Conservation (phyloP, 495 filamentous ascomycete species). For the Neohortaea acidophila region DNA sequence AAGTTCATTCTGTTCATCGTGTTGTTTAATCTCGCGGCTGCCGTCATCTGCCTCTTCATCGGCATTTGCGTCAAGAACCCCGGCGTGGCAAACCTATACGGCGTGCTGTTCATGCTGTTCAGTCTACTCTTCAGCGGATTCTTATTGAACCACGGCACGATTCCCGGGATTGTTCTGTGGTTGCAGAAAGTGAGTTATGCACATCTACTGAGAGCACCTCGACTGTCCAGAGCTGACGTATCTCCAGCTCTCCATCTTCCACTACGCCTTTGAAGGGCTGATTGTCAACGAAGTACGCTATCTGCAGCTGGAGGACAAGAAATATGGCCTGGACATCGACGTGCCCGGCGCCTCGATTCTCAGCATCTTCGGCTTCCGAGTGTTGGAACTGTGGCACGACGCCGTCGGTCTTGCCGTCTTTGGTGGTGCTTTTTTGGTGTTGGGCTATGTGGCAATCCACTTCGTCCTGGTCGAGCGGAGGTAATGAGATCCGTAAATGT, state of each 20-base stretch:
- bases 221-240: neutral
- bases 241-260: constrained; percentile 84
- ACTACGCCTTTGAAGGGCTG: constrained; percentile 90
- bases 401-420: constrained; percentile 69
- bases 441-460: constrained; percentile 90
- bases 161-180: constrained; percentile 71
- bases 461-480: constrained; percentile 82
- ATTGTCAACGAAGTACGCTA: constrained; percentile 97
- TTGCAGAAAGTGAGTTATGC: constrained; percentile 54
- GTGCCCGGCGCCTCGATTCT: constrained; percentile 90
- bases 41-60: constrained; percentile 87
- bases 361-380: constrained; percentile 83
- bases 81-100: constrained; percentile 89
- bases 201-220: neutral
- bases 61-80: constrained; percentile 85
- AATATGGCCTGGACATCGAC: constrained; percentile 86
- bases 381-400: constrained; percentile 69
- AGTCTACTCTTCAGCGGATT: constrained; percentile 86
- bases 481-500: no score
- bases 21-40: constrained; percentile 89
- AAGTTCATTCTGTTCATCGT: constrained; percentile 84
- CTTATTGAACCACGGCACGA: constrained; percentile 84
- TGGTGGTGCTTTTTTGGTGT: constrained; percentile 64
- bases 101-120: constrained; percentile 95
- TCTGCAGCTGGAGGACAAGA: constrained; percentile 76